These are phyloP conservation scores for Penicillium occitanis DNA, from an alignment of 2,329 filamentous ascomycete species.

Conservation along the genomic window DNA sequence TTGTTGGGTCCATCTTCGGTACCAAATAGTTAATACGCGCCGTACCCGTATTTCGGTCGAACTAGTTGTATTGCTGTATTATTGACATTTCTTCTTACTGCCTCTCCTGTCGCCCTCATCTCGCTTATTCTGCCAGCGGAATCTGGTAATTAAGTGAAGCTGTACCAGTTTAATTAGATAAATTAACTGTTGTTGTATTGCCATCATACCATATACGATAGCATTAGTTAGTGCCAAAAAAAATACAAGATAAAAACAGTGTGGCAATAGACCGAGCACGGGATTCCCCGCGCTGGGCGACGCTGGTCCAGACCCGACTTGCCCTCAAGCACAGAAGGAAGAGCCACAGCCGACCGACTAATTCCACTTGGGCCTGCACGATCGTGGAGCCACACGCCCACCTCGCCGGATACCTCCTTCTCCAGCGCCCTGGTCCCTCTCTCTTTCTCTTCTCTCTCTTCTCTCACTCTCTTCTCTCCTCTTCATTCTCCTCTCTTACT, in stretches of 20 bases:
- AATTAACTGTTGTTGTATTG: neutral
- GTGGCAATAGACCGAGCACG: conserved; percentile 18
- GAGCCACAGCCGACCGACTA: conserved; percentile 19
- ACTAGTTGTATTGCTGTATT: conserved; percentile 13
- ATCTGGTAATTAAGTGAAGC: neutral
- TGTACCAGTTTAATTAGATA: neutral
- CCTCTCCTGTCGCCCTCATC: neutral
- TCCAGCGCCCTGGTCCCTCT: conserved; percentile 5
- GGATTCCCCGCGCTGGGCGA: conserved; percentile 23
- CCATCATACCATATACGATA: neutral
- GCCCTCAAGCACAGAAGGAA: neutral
- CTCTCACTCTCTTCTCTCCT: neutral
- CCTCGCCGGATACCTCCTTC: conserved; percentile 23
- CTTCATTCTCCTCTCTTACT: neutral
- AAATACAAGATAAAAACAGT: neutral
- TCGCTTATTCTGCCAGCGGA: neutral
- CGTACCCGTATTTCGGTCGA: conserved; percentile 8
- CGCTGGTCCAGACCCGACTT: conserved; percentile 18
- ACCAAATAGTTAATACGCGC: conserved; percentile 3
- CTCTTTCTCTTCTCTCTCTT: neutral
- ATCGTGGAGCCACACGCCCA: conserved; percentile 24
- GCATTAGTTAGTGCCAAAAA: neutral
- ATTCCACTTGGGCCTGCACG: conserved; percentile 23
- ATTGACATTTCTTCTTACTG: conserved; percentile 1
- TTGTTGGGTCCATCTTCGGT: conserved; percentile 6